Evolutionary conservation across 257 asterid species (phyloP).

Genomic region (Fraxinus cuspidata): DNA sequence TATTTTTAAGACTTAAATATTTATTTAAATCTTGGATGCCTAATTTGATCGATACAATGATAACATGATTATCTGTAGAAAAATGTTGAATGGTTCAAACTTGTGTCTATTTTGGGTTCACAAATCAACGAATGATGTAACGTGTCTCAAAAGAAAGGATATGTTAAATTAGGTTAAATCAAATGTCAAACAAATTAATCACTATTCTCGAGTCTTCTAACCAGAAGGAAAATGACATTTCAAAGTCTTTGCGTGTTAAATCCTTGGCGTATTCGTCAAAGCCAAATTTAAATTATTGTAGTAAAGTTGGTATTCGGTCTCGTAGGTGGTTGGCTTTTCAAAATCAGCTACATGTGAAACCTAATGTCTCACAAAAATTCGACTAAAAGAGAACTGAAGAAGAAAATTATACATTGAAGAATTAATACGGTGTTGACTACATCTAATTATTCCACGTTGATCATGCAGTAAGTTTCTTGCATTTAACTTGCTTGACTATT

Average conservation of each 20-base stretch:
- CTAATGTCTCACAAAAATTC: neutral
- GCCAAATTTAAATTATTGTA: neutral
- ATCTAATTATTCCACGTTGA: neutral
- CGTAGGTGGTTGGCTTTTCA: neutral
- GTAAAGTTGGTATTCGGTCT: neutral
- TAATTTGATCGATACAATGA: neutral
- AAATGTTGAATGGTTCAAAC: neutral
- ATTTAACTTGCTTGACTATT: too few species aligned
- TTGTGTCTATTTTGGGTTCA: neutral
- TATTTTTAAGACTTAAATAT: too few species aligned
- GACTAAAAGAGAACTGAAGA: neutral
- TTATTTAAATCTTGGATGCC: too few species aligned
- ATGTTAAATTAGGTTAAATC: neutral
- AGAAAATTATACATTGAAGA: neutral
- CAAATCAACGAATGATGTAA: neutral
- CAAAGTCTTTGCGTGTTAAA: neutral
- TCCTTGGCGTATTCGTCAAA: neutral
- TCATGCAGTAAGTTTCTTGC: too few species aligned
- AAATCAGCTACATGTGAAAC: neutral
- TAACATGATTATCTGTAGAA: neutral
- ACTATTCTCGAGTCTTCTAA: neutral
- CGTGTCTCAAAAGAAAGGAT: neutral
- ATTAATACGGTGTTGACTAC: neutral
- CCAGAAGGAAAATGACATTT: neutral
- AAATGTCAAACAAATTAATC: neutral